phyloP scores from a whole-genome alignment of 2,329 filamentous ascomycete genomes.

The Fusarium sp. region DNA sequence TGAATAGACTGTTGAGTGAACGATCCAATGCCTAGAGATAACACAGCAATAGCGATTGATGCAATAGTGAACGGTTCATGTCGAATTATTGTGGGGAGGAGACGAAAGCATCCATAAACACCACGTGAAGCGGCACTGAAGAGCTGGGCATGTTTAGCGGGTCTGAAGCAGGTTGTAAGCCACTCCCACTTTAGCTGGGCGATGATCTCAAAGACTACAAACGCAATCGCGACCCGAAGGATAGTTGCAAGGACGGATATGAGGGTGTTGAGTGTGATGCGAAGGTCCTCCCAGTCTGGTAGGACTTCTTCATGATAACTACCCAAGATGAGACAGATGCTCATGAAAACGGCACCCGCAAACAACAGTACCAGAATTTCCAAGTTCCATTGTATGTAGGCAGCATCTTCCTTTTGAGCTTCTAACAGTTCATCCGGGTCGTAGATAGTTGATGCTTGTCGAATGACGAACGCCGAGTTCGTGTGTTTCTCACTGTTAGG shows the following conservation, averaged over 20 bases:
- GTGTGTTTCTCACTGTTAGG: no score
- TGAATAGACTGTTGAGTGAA: not conserved
- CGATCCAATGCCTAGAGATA: fast-evolving
- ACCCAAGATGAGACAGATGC: fast-evolving
- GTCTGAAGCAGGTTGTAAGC: fast-evolving
- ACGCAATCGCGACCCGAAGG: fast-evolving
- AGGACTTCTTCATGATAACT: fast-evolving
- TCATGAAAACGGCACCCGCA: fast-evolving
- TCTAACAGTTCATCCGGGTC: fast-evolving
- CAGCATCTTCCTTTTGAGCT: no score
- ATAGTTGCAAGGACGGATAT: not conserved
- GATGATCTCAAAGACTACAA: fast-evolving
- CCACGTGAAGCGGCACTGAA: not conserved
- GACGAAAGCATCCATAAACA: not conserved
- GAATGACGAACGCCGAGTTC: no score
- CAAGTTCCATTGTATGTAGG: no score
- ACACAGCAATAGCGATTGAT: fast-evolving
- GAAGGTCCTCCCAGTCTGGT: not conserved
- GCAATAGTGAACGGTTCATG: fast-evolving
- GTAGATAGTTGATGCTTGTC: no score
- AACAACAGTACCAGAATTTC: fast-evolving
- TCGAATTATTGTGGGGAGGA: fast-evolving
- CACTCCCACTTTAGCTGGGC: not conserved
- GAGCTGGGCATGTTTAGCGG: fast-evolving
- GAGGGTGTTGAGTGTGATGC: not conserved